phyloP scores from a whole-genome alignment of 257 asterid genomes.

The Gentiana straminea region DNA sequence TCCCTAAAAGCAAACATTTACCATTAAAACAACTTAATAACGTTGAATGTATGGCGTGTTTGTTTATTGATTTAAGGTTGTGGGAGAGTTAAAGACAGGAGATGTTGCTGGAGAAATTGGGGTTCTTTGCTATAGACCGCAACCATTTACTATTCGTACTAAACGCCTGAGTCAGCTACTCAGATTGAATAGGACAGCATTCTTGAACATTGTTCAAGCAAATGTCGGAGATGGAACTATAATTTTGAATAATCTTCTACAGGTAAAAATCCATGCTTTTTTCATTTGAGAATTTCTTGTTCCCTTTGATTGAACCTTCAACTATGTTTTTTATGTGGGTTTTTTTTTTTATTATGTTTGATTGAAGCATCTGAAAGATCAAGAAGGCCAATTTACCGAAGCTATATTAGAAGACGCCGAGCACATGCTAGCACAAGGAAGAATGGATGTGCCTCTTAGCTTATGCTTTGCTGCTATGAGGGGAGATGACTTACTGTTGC shows the following conservation, averaged over 20 bases:
- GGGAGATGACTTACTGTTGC: slow-evolving; percentile 56
- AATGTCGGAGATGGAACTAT: slow-evolving; percentile 76
- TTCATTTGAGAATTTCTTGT: background rate
- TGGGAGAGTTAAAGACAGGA: slow-evolving; percentile 51
- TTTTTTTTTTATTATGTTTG: background rate
- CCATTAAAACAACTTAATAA: background rate
- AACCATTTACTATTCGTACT: slow-evolving; percentile 55
- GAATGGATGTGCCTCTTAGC: slow-evolving; percentile 73
- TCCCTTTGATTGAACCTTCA: background rate
- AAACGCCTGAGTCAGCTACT: slow-evolving; percentile 71
- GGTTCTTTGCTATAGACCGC: slow-evolving; percentile 77
- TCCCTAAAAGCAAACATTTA: background rate
- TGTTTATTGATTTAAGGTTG: slow-evolving; percentile 20
- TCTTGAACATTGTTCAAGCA: slow-evolving; percentile 63
- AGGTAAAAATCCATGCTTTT: slow-evolving; percentile 24
- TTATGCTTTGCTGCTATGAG: slow-evolving; percentile 77
- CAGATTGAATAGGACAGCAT: slow-evolving; percentile 54
- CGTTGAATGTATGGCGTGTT: background rate
- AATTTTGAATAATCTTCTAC: slow-evolving; percentile 74
- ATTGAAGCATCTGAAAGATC: slow-evolving; percentile 59
- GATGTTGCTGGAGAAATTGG: slow-evolving; percentile 70
- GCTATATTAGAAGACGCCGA: slow-evolving; percentile 47
- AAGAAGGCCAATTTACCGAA: slow-evolving; percentile 43
- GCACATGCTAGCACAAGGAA: slow-evolving; percentile 71
- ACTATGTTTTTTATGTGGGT: background rate